phyloP scores from a whole-genome alignment of 169 alveolate species.

The Perkinsus olseni region DNA sequence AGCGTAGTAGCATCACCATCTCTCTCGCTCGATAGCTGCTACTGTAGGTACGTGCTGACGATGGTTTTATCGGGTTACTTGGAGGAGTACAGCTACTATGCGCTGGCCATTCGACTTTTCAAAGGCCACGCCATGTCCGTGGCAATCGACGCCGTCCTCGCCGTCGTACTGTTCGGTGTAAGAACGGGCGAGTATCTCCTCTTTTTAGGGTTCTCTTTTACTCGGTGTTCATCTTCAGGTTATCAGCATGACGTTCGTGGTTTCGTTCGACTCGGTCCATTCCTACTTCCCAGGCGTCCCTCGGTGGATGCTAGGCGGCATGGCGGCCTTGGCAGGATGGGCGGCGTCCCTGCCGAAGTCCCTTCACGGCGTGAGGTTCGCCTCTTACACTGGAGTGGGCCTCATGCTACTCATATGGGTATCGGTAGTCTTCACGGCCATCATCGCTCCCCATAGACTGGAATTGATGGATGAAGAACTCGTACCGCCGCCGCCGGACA shows the following conservation, averaged over 20 bases:
- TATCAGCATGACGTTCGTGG: not conserved
- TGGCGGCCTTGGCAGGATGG: not conserved
- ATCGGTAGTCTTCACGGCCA: not conserved
- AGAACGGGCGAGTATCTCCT: too few relatives aligned
- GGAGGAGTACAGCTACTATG: not conserved
- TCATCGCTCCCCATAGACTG: not conserved
- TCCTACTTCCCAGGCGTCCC: not conserved
- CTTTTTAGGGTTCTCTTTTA: too few relatives aligned
- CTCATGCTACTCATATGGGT: not conserved
- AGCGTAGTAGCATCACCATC: not conserved
- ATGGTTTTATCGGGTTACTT: not conserved
- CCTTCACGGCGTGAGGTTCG: not conserved
- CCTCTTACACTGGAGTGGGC: not conserved
- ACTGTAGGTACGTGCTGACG: not conserved
- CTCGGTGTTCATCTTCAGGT: too few relatives aligned
- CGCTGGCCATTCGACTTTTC: not conserved
- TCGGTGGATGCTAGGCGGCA: not conserved
- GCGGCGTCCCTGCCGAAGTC: not conserved
- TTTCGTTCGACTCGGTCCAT: not conserved
- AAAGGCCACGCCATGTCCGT: not conserved
- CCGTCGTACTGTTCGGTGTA: not conserved
- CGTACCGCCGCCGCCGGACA: not conserved
- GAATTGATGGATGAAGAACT: not conserved
- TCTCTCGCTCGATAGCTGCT: not conserved
- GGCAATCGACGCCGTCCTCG: not conserved